Evolutionary conservation across 805 yeast species (phyloP).

Genomic region (Wickerhamomyces mucosus): DNA sequence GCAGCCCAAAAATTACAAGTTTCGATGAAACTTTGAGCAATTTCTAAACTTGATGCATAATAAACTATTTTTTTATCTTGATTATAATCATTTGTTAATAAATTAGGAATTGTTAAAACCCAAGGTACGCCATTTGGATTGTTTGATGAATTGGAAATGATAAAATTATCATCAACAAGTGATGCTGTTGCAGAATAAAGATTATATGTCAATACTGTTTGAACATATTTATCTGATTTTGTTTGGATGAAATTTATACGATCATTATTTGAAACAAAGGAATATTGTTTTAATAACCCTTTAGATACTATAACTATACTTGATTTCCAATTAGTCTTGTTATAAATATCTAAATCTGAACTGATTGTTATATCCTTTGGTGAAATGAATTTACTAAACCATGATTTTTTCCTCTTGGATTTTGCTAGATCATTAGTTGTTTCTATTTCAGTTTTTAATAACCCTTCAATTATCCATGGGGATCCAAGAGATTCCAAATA

Average conservation of each 20-base stretch:
- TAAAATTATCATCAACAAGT: conserved; percentile 12
- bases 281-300: conserved; percentile 37
- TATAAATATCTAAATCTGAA: conserved; percentile 23
- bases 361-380: conserved; percentile 7
- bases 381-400: conserved; percentile 17
- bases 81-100: conserved; percentile 10
- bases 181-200: conserved; percentile 18
- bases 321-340: conserved; percentile 22
- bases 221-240: conserved; percentile 12
- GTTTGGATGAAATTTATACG: conserved; percentile 13
- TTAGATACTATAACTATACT: conserved; percentile 40
- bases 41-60: conserved; percentile 28
- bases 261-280: conserved; percentile 23
- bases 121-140: conserved; percentile 16
- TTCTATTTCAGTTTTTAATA: conserved; percentile 29
- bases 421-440: too few relatives aligned
- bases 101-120: conserved; percentile 17
- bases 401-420: conserved; percentile 9
- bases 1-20: conserved; percentile 91
- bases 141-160: conserved; percentile 13
- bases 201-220: conserved; percentile 14
- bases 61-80: conserved; percentile 16
- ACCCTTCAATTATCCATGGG: conserved; percentile 73
- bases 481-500: conserved; percentile 60
- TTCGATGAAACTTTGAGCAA: conserved; percentile 60